Percentiles rank a stretch among this genome's conserved stretches.
These are phyloP conservation scores for Yamadazyma insecticola DNA, from an alignment of 805 yeast species.

Conservation along the genomic window DNA sequence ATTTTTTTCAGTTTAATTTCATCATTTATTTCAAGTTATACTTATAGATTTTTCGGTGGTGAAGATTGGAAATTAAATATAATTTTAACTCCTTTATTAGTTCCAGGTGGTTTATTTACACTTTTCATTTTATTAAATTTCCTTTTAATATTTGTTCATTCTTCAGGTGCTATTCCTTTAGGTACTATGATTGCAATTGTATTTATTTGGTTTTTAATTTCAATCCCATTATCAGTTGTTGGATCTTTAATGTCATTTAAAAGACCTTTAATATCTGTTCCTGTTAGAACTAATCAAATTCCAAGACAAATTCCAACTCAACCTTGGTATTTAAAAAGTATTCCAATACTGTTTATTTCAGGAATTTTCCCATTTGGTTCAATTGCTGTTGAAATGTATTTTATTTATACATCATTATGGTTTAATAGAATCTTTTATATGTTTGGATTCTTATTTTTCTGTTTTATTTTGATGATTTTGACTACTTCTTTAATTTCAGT, in stretches of 20 bases:
- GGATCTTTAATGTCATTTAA: conserved; percentile 82
- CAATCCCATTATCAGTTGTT: conserved; percentile 76
- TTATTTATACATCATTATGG: conserved; percentile 89
- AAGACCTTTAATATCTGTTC: conserved; percentile 53
- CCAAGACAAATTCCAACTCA: conserved; percentile 94
- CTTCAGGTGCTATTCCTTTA: conserved; percentile 93
- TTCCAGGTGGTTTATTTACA: conserved; percentile 74
- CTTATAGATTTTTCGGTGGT: conserved; percentile 89
- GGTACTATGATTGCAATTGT: conserved; percentile 84
- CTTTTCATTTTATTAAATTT: conserved; percentile 71
- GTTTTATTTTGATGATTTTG: conserved; percentile 74
- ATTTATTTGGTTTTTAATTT: conserved; percentile 77
- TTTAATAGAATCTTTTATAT: conserved; percentile 89
- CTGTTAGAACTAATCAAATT: conserved; percentile 90
- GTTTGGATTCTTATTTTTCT: conserved; percentile 94
- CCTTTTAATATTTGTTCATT: conserved; percentile 68
- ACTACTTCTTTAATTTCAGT: conserved; percentile 80
- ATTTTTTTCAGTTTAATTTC: conserved; percentile 79
- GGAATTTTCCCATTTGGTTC: conserved; percentile 95
- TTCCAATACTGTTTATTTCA: conserved; percentile 65
- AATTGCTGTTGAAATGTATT: conserved; percentile 91
- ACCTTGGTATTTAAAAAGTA: conserved; percentile 72
- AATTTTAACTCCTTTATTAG: conserved; percentile 74
- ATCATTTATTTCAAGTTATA: conserved; percentile 79
- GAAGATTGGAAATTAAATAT: conserved; percentile 85